A percentile compares a stretch with the other conserved stretches of the same genome.
These are phyloP conservation scores for Physcomitrium patens DNA, from an alignment of 225 moss, liverwort and hornwort genomes.

Conservation along the genomic window DNA sequence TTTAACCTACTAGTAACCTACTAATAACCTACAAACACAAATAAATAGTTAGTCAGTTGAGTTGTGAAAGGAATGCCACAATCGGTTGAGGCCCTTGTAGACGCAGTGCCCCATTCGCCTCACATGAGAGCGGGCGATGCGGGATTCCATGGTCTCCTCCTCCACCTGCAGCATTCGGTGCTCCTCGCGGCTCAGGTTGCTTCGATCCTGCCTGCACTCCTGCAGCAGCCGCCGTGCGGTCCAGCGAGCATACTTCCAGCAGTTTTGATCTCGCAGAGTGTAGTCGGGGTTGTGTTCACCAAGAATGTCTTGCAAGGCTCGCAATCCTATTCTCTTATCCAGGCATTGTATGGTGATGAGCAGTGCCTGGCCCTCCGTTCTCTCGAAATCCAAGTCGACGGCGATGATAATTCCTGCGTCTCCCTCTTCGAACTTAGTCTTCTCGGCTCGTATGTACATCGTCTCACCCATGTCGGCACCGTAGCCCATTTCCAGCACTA, in stretches of 20 bases:
- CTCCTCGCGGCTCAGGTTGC: not conserved
- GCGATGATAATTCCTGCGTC: slow-evolving; percentile 40
- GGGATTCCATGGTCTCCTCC: slow-evolving; percentile 40
- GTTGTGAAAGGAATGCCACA: too few species aligned
- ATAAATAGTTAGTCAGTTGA: too few species aligned
- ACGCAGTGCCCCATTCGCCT: too few species aligned
- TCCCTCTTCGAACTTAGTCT: slow-evolving; percentile 33
- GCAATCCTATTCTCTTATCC: slow-evolving; percentile 34
- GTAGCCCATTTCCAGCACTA: slow-evolving; percentile 44
- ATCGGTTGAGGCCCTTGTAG: too few species aligned
- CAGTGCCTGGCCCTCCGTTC: slow-evolving; percentile 13
- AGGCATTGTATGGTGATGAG: slow-evolving; percentile 49
- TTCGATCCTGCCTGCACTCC: slow-evolving; percentile 31
- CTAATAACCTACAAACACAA: too few species aligned
- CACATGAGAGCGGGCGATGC: too few species aligned
- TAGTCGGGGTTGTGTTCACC: slow-evolving; percentile 44
- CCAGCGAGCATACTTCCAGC: slow-evolving; percentile 53
- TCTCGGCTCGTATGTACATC: slow-evolving; percentile 49
- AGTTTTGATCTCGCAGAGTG: slow-evolving; percentile 50
- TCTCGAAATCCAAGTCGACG: slow-evolving; percentile 36
- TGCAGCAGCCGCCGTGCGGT: slow-evolving; percentile 39
- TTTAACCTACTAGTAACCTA: too few species aligned
- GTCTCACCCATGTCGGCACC: not conserved
- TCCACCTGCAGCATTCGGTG: slow-evolving; percentile 33
- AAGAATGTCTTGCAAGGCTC: slow-evolving; percentile 38